Conservation (phyloP, 495 filamentous ascomycete species). For the Penicillium daleae region DNA sequence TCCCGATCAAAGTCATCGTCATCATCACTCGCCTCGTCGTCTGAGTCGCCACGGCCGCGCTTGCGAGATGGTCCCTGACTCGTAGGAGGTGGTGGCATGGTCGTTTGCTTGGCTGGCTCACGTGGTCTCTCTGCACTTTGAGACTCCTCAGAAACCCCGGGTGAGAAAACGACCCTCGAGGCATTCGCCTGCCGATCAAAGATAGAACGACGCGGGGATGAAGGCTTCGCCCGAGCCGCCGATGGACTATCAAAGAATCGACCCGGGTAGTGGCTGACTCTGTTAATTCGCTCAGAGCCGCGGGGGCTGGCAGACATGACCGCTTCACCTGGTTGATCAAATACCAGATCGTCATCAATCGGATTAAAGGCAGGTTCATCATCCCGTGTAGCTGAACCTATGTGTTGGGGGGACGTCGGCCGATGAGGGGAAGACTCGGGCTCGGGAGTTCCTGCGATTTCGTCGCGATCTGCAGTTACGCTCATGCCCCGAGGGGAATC, state of each 20-base stretch:
- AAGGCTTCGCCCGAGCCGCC: neutral
- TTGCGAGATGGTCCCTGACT: slow-evolving; percentile 15
- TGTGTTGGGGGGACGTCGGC: neutral
- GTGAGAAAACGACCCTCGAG: slow-evolving; percentile 31
- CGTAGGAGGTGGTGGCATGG: neutral
- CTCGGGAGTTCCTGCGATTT: slow-evolving; percentile 13
- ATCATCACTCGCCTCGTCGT: slow-evolving; percentile 15
- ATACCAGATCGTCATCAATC: slow-evolving; percentile 17
- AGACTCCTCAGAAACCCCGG: slow-evolving; percentile 8
- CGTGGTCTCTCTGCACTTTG: slow-evolving; percentile 21
- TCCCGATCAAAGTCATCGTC: slow-evolving; percentile 23
- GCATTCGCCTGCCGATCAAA: slow-evolving; percentile 43
- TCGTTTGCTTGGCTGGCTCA: slow-evolving; percentile 1
- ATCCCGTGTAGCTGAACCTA: neutral
- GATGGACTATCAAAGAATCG: slow-evolving; percentile 18
- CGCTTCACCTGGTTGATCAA: slow-evolving; percentile 9
- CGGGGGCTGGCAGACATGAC: slow-evolving; percentile 27
- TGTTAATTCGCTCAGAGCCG: slow-evolving; percentile 24
- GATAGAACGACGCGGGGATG: slow-evolving; percentile 25
- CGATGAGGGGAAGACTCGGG: neutral
- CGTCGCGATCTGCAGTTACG: neutral
- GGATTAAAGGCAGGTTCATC: neutral
- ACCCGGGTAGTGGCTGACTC: slow-evolving; percentile 23
- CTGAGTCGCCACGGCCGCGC: slow-evolving; percentile 19
- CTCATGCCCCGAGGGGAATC: neutral